phyloP scores from a whole-genome alignment of 148 eudicot species.

The Chenopodium suecicum region DNA sequence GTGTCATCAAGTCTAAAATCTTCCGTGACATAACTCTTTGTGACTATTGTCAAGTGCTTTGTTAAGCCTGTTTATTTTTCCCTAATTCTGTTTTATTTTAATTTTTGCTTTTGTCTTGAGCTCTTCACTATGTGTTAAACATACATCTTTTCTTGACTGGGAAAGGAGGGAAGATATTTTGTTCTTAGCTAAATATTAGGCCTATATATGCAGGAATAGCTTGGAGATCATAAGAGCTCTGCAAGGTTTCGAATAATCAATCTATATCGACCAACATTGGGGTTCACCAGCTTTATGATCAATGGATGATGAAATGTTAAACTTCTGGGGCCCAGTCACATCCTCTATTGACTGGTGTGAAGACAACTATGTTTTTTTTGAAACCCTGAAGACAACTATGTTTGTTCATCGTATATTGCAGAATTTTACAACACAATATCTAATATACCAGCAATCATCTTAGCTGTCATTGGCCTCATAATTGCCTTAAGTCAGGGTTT shows the following conservation, averaged over 20 bases:
- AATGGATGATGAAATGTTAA: slow-evolving; percentile 25
- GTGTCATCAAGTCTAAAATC: too few species aligned
- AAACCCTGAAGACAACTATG: slow-evolving; percentile 43
- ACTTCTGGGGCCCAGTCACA: slow-evolving; percentile 37
- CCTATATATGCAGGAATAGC: slow-evolving; percentile 11
- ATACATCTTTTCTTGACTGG: neutral
- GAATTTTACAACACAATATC: slow-evolving; percentile 60
- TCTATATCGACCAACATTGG: neutral
- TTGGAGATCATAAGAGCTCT: neutral
- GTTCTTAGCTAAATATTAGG: neutral
- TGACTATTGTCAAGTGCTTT: too few species aligned
- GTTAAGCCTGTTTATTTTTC: too few species aligned
- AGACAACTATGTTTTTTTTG: slow-evolving; percentile 35
- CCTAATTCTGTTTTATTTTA: too few species aligned
- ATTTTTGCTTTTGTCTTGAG: too few species aligned
- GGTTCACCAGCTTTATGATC: neutral
- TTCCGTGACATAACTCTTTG: too few species aligned
- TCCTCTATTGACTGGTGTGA: slow-evolving; percentile 57
- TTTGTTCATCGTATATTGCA: slow-evolving; percentile 51
- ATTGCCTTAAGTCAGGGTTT: slow-evolving; percentile 51
- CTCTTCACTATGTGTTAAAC: neutral
- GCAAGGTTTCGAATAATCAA: neutral
- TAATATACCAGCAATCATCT: slow-evolving; percentile 47
- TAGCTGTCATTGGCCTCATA: slow-evolving; percentile 57
- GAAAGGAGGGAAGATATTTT: neutral